Evolutionary conservation across 2,329 filamentous ascomycete species (phyloP).

Genomic region (Apiospora rasikravindrae): DNA sequence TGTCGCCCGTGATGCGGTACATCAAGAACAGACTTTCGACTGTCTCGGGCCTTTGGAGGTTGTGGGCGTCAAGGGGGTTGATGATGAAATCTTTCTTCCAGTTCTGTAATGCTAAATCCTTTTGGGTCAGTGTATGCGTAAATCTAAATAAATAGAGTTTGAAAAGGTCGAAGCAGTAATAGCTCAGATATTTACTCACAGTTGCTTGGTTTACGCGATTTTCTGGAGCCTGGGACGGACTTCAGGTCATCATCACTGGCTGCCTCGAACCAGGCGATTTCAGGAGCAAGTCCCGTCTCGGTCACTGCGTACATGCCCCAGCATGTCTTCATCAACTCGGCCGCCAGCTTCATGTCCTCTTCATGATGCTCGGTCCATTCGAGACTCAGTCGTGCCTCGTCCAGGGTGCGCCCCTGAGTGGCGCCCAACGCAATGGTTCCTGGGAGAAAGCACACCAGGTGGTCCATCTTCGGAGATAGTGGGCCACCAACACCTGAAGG

Average conservation of each 20-base stretch:
- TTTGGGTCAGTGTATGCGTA: neutral
- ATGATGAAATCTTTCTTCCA: constrained; percentile 84
- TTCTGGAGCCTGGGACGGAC: constrained; percentile 42
- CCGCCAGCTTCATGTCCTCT: constrained; percentile 84
- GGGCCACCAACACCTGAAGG: constrained; percentile 70
- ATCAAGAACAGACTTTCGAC: constrained; percentile 98
- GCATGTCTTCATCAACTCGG: constrained; percentile 93
- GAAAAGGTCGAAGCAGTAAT: neutral
- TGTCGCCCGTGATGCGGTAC: constrained; percentile 95
- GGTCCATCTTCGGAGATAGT: constrained; percentile 93
- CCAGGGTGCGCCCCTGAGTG: constrained; percentile 78
- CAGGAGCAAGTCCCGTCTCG: constrained; percentile 84
- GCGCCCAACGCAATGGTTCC: constrained; percentile 91
- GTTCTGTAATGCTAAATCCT: neutral
- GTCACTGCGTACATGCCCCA: constrained; percentile 97
- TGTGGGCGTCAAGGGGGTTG: constrained; percentile 82
- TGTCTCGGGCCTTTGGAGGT: constrained; percentile 93
- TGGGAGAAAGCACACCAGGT: constrained; percentile 95
- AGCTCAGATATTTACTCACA: neutral
- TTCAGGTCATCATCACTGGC: constrained; percentile 65
- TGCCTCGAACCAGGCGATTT: constrained; percentile 91
- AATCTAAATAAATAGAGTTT: neutral
- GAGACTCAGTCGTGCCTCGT: constrained; percentile 72
- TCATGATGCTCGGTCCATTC: constrained; percentile 82
- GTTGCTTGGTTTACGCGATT: neutral